Evolutionary conservation across 2,329 filamentous ascomycete species (phyloP).

Genomic region (Daldinia eschscholtzii): DNA sequence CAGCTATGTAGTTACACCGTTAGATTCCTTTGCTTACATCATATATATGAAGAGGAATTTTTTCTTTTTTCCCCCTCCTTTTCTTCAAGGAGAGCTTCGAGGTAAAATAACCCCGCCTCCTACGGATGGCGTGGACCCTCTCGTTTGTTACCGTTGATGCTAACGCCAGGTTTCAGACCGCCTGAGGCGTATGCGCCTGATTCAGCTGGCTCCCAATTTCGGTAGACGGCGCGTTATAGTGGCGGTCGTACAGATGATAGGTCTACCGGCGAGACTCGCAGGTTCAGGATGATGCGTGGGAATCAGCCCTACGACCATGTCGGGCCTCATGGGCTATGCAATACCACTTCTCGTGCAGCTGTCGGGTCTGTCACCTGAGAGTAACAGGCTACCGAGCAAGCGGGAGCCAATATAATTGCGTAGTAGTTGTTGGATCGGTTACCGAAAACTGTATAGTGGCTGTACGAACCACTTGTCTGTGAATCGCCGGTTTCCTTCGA

Average conservation of each 20-base stretch:
- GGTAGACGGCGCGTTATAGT: conserved; percentile 14
- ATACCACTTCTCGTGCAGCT: conserved; percentile 23
- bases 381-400: conserved; percentile 23
- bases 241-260: conserved; percentile 20
- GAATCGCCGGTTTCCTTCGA: conserved; percentile 16
- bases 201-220: conserved; percentile 16
- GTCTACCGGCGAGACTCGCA: conserved; percentile 10
- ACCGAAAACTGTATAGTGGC: conserved; percentile 29
- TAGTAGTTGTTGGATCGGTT: conserved; percentile 8
- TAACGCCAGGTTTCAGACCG: conserved; percentile 15
- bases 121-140: neutral
- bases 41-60: conserved; percentile 7
- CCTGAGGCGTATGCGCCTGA: conserved; percentile 8
- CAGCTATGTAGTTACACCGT: conserved; percentile 28
- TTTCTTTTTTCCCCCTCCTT: neutral
- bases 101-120: conserved; percentile 11
- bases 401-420: conserved; percentile 29
- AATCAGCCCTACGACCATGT: conserved; percentile 31
- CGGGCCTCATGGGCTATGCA: conserved; percentile 31
- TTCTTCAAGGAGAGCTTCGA: conserved; percentile 1
- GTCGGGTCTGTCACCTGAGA: conserved; percentile 28
- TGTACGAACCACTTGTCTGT: conserved; percentile 19
- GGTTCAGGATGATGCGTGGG: conserved; percentile 2
- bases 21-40: conserved; percentile 25
- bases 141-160: neutral